Evolutionary conservation across 805 yeast species (phyloP).

Genomic region (Pichia manshurica): DNA sequence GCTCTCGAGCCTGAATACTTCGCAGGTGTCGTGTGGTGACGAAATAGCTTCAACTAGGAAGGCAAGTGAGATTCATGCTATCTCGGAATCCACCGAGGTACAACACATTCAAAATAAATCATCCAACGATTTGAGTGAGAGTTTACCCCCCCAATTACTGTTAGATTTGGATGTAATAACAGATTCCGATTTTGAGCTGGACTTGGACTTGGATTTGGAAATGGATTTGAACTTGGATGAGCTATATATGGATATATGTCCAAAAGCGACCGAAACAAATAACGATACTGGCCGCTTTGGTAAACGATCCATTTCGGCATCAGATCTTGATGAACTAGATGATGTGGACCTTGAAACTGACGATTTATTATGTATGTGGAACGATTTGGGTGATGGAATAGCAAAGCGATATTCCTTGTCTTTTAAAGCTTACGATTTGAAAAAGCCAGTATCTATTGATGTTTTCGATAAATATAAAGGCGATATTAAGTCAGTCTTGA

Average conservation of each 20-base stretch:
- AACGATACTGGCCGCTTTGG: neutral
- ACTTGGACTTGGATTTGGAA: constrained; percentile 3
- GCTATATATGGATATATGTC: too few relatives aligned
- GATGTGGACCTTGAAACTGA: constrained; percentile 4
- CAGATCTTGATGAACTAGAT: neutral
- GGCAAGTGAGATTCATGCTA: constrained; percentile 1
- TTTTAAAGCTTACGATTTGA: constrained; percentile 23
- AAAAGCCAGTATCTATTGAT: constrained; percentile 8
- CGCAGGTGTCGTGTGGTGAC: neutral
- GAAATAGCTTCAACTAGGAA: neutral
- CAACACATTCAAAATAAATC: neutral
- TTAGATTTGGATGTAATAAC: neutral
- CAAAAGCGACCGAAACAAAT: neutral
- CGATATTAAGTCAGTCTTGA: constrained; percentile 4
- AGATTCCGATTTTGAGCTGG: neutral
- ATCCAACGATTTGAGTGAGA: neutral
- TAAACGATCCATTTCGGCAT: too few relatives aligned
- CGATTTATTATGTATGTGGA: too few relatives aligned
- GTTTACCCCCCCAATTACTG: too few relatives aligned
- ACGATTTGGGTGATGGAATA: neutral
- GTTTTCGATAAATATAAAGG: constrained; percentile 8
- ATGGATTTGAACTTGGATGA: constrained; percentile 1
- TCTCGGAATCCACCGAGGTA: constrained; percentile 3
- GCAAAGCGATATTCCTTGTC: constrained; percentile 17
- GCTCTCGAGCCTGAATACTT: constrained; percentile 2